Percentiles rank a stretch among this genome's conserved stretches.
These are phyloP conservation scores for Mortierella polycephala DNA, from an alignment of 371 early-diverging fungal genomes.

Conservation along the genomic window DNA sequence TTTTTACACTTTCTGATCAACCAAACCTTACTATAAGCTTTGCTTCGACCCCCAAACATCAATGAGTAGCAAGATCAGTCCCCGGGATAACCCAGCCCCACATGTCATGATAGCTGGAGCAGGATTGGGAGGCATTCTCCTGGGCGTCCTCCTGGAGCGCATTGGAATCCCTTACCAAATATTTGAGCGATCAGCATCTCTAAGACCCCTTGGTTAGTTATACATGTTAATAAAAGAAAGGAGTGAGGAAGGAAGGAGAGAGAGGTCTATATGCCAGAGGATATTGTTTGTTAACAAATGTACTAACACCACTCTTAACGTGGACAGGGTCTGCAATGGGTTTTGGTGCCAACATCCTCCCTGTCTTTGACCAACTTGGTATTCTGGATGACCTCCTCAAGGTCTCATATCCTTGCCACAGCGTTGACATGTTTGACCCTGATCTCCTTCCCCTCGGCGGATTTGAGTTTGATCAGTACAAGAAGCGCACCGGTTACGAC, in stretches of 20 bases:
- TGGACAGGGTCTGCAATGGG: conserved; percentile 8
- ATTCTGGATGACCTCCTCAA: conserved; percentile 5
- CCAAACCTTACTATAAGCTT: neutral
- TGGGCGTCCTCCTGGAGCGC: conserved; percentile 1
- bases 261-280: neutral
- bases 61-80: neutral
- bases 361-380: conserved; percentile 10
- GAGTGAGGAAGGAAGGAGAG: neutral
- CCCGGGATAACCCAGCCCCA: neutral
- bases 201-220: neutral
- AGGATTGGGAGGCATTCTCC: neutral
- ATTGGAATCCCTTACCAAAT: neutral
- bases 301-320: too few species aligned
- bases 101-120: neutral
- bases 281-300: neutral
- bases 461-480: neutral
- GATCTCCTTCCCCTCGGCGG: neutral
- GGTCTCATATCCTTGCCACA: neutral
- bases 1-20: too few species aligned
- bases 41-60: neutral
- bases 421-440: neutral
- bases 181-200: neutral
- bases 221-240: neutral
- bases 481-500: conserved; percentile 2
- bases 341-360: conserved; percentile 6